A percentile compares a stretch with the other conserved stretches of the same genome.
phyloP scores from a whole-genome alignment of 768 basidiomycete species.

The Cyclocybe cylindracea region DNA sequence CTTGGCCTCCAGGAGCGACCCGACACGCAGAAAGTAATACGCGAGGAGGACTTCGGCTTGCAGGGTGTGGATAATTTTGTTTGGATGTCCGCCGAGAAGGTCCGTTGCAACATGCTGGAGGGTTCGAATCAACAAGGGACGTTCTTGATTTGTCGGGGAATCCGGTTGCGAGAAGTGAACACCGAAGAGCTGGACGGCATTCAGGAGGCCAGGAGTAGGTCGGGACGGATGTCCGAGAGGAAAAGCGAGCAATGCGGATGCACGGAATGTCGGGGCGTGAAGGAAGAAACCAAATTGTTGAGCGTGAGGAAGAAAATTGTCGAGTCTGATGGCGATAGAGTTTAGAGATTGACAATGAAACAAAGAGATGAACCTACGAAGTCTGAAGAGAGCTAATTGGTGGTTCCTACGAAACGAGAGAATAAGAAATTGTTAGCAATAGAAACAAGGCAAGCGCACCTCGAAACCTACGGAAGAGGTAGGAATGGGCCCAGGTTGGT shows the following conservation, averaged over 20 bases:
- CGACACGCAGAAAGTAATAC: conserved; percentile 63
- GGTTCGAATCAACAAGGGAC: conserved; percentile 49
- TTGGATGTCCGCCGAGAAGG: conserved; percentile 48
- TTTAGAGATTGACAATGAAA: conserved; percentile 4
- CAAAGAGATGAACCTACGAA: conserved; percentile 29
- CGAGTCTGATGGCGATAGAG: conserved; percentile 40
- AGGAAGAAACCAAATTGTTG: conserved; percentile 71
- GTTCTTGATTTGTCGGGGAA: conserved; percentile 40
- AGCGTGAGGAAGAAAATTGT: conserved; percentile 58
- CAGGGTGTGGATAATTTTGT: conserved; percentile 51
- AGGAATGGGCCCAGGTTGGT: conserved; percentile 28
- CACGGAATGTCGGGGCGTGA: conserved; percentile 45
- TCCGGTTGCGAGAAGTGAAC: conserved; percentile 48
- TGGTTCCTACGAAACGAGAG: conserved; percentile 34
- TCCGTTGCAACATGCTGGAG: conserved; percentile 47
- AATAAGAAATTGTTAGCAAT: conserved; percentile 5
- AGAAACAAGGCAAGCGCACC: conserved; percentile 25
- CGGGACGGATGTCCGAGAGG: conserved; percentile 48
- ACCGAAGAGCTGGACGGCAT: conserved; percentile 54
- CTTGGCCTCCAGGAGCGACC: conserved; percentile 61
- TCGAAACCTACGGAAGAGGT: conserved; percentile 41
- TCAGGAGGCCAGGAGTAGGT: conserved; percentile 50
- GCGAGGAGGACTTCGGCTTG: conserved; percentile 68
- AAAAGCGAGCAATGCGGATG: conserved; percentile 46
- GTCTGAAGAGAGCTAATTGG: conserved; percentile 35